Percentiles rank a stretch among this genome's conserved stretches.
Evolutionary conservation across 2,329 filamentous ascomycete genomes (phyloP).

Genomic region (Ceratocystis harringtonii): DNA sequence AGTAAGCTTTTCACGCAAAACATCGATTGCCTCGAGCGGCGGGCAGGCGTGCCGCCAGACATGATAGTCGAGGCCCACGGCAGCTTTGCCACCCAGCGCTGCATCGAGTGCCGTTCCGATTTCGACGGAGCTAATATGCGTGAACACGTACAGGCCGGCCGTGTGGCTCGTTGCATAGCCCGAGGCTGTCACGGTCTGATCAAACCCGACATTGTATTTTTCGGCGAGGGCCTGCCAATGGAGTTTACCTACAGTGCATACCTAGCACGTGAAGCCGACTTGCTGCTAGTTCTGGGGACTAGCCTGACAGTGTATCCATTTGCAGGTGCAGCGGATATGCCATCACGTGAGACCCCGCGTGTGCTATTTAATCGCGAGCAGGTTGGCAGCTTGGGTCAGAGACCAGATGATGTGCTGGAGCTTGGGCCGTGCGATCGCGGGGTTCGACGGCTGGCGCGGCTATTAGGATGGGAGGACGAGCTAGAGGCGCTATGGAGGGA

Average conservation of each 20-base stretch:
- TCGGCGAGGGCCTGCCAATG: conserved; percentile 52
- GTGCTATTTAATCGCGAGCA: conserved; percentile 76
- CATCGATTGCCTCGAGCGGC: conserved; percentile 85
- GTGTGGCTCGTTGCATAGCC: conserved; percentile 53
- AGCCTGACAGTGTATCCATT: conserved; percentile 83
- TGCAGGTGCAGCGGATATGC: conserved; percentile 57
- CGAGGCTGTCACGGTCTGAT: conserved; percentile 59
- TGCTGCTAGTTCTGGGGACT: conserved; percentile 77
- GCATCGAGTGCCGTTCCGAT: conserved; percentile 66
- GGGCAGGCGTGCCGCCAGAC: conserved; percentile 66
- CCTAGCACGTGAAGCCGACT: conserved; percentile 45
- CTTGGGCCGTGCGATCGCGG: conserved; percentile 74
- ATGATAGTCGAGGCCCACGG: conserved; percentile 89
- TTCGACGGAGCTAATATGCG: conserved; percentile 66
- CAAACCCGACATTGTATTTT: conserved; percentile 92
- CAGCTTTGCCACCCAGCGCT: conserved; percentile 80
- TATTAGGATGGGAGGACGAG: conserved; percentile 74
- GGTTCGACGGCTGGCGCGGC: conserved; percentile 61
- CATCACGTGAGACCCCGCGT: conserved; percentile 48
- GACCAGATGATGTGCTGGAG: conserved; percentile 70
- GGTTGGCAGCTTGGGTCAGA: conserved; percentile 63
- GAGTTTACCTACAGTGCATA: conserved; percentile 28
- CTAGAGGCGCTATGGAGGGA: conserved; percentile 60
- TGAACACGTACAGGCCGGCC: conserved; percentile 46
- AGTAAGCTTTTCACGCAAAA: conserved; percentile 92